Base-by-base conservation (phyloP, 2,329 filamentous ascomycete species). In the Thermoascus crustaceus region DNA sequence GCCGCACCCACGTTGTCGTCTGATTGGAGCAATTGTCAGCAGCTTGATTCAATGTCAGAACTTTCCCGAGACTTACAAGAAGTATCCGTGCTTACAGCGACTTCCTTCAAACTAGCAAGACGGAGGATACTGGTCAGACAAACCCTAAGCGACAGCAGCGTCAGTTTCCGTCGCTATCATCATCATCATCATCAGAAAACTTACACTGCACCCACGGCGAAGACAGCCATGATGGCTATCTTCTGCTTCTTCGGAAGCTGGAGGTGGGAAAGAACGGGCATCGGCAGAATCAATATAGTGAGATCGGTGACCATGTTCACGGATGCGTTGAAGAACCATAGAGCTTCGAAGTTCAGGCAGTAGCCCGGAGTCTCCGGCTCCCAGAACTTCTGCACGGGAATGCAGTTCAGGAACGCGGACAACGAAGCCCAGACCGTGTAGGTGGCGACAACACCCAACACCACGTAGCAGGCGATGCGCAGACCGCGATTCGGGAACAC, bases 281-380 rank as follows among this genome's bases (percentile, higher is more conserved):
- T 60, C 0, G 66, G 66, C 27, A 69, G 35, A 6, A 60, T 30
- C 7, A 68, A 49, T 5, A 67, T 50, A 4, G 57, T 43, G n/a
- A 67, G 43, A 45, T 69, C 66, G 3, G 65, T 60, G 7, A 47
- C 45, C 25, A 68, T 67, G 34, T 66, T 61, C 45, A 64, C 55
- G 1, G 51, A 52, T 1, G 63, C 63, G 23, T 63, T 64, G 36
- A 63, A 64, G 34, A 59, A 49, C 64, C 63, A 67, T 35, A 68
- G 53, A 0, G 46, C 49, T 17, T 64, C 53, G 8, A 65, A 59
- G 22, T 44, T 53, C 7, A 64, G 45, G 37, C 66, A 69, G 31
- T 41, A 46, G 4, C 63, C 66, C 1, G 46, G 32, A 3, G 56
- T 34, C 1, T 45, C 25, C 2, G 54, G 52, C 16, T 58, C 41